Base-by-base conservation (phyloP, 495 filamentous ascomycete species). In the Aspergillus cavernicola region DNA sequence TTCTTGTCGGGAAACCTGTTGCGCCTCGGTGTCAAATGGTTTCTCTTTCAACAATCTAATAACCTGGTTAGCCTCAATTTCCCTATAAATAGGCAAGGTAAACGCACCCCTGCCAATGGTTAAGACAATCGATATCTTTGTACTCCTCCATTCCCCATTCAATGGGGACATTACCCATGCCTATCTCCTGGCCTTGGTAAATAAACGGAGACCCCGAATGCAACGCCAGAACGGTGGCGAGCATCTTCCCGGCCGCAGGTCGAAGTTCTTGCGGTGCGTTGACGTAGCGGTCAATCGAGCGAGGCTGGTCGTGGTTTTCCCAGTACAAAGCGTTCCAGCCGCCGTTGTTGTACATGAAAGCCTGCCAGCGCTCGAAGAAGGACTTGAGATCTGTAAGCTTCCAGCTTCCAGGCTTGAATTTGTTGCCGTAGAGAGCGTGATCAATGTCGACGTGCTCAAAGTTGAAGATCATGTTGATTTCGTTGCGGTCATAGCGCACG, bases 111-210 rank as follows among this genome's bases (percentile, higher is more conserved):
- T 77, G 62, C 77, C 82, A 87, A 46, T 85, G 85, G 56, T 84
- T 86, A 4, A 83, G 62, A 26, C 80, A 81, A 57, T 88, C 87
- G 45, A 89, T 77, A 58, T 91, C 88, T 56, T 84, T 82, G 66
- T 86, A 90, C 48, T 88, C 80, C 12, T 81, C 78, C 20, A 88
- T 83, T 0, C 64, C 69, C 87, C 86, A 90, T 15, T 71, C 58
- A 3, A 60, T 53, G 0, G 88, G 85, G 20, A 87, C 77, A 60
- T 91, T 90, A 28, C 77, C 74, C 82, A 89, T 89, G 1, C 85
- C 88, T 13, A 91, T 66, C 56, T 92, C 87, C 58, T 92, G 85
- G 8, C 88, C 88, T 57, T 91, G 86, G 55, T 87, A 90, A 5
- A 90, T 60, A 61, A 87, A 91, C 1, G 86, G 72, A 0, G 87